Evolutionary conservation across 2,329 filamentous ascomycete species (phyloP).

Genomic region (Fusarium verrucosum): DNA sequence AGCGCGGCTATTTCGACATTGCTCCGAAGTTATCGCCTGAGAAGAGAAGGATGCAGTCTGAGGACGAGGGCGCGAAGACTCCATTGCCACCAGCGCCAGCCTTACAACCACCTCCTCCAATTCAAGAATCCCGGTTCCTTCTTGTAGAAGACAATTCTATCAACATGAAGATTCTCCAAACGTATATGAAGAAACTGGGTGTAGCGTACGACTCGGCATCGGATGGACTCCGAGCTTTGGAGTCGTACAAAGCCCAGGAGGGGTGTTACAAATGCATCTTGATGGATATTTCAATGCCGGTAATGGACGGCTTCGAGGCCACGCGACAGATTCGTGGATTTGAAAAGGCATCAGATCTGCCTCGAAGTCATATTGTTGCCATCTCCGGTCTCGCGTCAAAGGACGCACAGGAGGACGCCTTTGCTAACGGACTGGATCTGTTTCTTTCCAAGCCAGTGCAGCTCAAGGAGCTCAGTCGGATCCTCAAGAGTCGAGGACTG

Average conservation of each 20-base stretch:
- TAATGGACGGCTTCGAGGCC: constrained; percentile 64
- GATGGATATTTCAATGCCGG: constrained; percentile 66
- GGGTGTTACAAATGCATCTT: constrained; percentile 47
- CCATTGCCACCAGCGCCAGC: background rate
- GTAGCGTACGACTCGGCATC: constrained; percentile 43
- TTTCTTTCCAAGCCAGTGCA: constrained; percentile 65
- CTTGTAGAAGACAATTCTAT: constrained; percentile 56
- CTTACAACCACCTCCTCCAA: background rate
- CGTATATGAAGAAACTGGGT: constrained; percentile 50
- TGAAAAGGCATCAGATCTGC: constrained; percentile 54
- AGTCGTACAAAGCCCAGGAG: constrained; percentile 41
- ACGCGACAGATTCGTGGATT: constrained; percentile 60
- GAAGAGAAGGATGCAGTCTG: constrained; percentile 8
- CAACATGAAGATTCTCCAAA: constrained; percentile 49
- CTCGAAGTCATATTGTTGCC: constrained; percentile 59
- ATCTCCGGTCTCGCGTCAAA: constrained; percentile 63
- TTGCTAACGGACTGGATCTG: constrained; percentile 63
- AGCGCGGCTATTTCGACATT: constrained; percentile 4
- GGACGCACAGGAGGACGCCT: constrained; percentile 62
- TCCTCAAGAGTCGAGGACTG: constrained; percentile 21
- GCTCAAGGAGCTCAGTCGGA: constrained; percentile 50
- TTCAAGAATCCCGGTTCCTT: constrained; percentile 39
- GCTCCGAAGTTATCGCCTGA: background rate
- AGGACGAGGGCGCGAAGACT: constrained; percentile 2
- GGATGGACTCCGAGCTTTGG: constrained; percentile 49